Evolutionary conservation across 768 basidiomycete genomes (phyloP), one percentile per base, ranked within the genome.

Genomic region (Mycena sanguinolenta): DNA sequence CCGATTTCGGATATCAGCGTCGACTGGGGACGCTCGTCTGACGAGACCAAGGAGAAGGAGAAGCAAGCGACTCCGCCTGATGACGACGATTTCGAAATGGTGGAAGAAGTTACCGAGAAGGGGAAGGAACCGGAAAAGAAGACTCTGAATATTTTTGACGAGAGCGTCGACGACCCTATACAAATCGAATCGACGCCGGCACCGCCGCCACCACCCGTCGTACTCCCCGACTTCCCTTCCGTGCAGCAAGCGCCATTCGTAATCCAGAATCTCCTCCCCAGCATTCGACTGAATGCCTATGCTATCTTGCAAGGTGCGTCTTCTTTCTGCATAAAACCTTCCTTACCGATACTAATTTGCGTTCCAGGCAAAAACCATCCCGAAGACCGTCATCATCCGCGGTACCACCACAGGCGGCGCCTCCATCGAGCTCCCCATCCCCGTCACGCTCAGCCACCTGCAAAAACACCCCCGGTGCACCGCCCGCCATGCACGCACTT

Each of bases 1-100:
- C 75, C 76, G n/a, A 77, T 86, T 63, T 76, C 79, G 52, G 73
- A 79, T n/a, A 76, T 85, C n/a, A 61, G 74, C 12, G 69, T 87
- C 39, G 82, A 85, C 61, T 86, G 85, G 85, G 74, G 74, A 0
- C 57, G 52, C 23, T 30, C 49, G 44, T 21, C 44, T n/a, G n/a
- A n/a, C 32, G 10, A 42, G 21, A 21, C 55, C 23, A 59, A 42
- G 12, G 50, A 28, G 23, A 39, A 58, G 8, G 32, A n/a, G n/a
- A n/a, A n/a, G n/a, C 7, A 2, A 10, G 19, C n/a, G n/a, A 34
- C n/a, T 27, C 30, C 58, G 49, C 44, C 59, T 0, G 32, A 46
- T 34, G 57, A 67, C 8, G 72, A 73, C 14, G 72, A 67, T 4
- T 73, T 64, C 28, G 69, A 70, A 46, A 46, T 73, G n/a, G 57